These are phyloP conservation scores for Lepiota venenata DNA, from an alignment of 768 basidiomycete genomes.

Conservation along the genomic window DNA sequence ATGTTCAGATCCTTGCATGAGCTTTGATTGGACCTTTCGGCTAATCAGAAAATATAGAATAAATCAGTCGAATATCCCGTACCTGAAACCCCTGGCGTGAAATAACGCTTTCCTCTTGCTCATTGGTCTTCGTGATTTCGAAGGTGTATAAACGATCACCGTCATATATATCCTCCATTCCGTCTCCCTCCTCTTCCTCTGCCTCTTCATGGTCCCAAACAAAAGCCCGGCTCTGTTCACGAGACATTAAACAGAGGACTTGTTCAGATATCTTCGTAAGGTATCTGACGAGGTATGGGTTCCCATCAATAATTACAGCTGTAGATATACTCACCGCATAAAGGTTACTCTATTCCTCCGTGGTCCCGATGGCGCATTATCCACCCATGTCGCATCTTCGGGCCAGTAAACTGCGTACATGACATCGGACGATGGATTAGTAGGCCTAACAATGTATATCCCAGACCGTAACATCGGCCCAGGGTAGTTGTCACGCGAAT, in stretches of 20 bases:
- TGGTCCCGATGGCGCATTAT: slow-evolving; percentile 40
- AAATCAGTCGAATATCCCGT: background rate
- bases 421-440: slow-evolving; percentile 14
- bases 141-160: slow-evolving; percentile 51
- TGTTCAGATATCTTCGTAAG: slow-evolving; percentile 60
- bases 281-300: slow-evolving; percentile 36
- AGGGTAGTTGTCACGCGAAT: slow-evolving; percentile 2
- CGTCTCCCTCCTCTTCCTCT: slow-evolving; percentile 20
- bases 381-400: slow-evolving; percentile 56
- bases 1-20: background rate
- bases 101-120: slow-evolving; percentile 49
- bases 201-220: slow-evolving; percentile 36
- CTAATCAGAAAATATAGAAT: background rate
- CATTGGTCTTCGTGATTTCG: slow-evolving; percentile 49
- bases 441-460: slow-evolving; percentile 38
- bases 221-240: slow-evolving; percentile 40
- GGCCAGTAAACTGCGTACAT: slow-evolving; percentile 61
- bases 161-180: slow-evolving; percentile 29
- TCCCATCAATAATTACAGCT: background rate
- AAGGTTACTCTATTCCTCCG: slow-evolving; percentile 55
- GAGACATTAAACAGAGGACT: slow-evolving; percentile 45
- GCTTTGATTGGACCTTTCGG: background rate
- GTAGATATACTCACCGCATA: slow-evolving; percentile 43
- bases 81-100: slow-evolving; percentile 45
- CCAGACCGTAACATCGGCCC: slow-evolving; percentile 40